Conservation (phyloP, 768 basidiomycete genomes). For the Naematelia encephala region DNA sequence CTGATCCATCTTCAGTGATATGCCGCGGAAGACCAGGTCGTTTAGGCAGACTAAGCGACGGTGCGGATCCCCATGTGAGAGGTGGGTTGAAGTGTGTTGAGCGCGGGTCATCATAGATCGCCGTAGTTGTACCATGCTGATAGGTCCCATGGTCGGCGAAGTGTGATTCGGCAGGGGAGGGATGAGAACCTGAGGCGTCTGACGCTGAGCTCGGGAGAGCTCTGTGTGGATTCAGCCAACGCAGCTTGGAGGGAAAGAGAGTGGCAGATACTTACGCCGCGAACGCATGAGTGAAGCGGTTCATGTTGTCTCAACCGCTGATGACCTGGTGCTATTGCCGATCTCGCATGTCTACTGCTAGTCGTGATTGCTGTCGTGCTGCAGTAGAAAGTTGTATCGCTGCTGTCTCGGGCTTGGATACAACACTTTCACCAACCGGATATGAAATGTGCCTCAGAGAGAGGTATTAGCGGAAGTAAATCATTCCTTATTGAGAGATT, state of each 20-base stretch:
- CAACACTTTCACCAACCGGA: too few species aligned
- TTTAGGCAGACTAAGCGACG: background rate
- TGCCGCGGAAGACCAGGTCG: conserved; percentile 3
- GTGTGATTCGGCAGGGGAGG: conserved; percentile 9
- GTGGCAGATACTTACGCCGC: conserved; percentile 18
- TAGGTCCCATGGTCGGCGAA: background rate
- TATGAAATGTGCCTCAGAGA: too few species aligned
- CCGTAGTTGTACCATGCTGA: background rate
- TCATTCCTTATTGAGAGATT: too few species aligned
- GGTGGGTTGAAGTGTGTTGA: conserved; percentile 4
- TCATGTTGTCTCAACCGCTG: conserved; percentile 14
- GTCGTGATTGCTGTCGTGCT: too few species aligned
- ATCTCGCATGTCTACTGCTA: background rate
- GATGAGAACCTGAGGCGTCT: conserved; percentile 11
- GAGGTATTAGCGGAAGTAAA: background rate
- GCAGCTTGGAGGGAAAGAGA: background rate
- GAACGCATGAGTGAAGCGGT: conserved; percentile 31
- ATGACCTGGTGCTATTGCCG: background rate
- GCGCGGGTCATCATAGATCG: conserved; percentile 8
- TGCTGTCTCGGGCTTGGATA: too few species aligned
- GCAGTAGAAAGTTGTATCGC: too few species aligned
- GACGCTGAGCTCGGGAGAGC: conserved; percentile 17
- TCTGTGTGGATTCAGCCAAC: background rate
- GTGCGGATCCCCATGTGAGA: background rate
- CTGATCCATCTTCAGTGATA: conserved; percentile 2